These are phyloP conservation scores for Chalciporus piperatus DNA, from an alignment of 768 basidiomycete genomes.

Conservation along the genomic window DNA sequence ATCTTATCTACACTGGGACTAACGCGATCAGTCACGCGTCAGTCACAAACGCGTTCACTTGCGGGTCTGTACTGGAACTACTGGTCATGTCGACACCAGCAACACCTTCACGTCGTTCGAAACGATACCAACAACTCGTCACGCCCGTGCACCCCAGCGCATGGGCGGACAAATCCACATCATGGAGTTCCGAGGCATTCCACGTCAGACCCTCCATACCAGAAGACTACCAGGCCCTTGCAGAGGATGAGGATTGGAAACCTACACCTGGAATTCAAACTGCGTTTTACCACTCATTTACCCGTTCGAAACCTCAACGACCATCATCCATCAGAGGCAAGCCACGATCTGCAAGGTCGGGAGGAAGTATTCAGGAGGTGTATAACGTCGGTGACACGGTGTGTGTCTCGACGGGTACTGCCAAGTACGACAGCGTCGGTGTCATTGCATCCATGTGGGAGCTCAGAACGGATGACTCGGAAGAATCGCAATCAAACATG, in stretches of 20 bases:
- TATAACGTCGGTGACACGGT: conserved; percentile 69
- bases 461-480: conserved; percentile 26
- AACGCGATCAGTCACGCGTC: conserved; percentile 20
- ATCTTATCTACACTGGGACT: neutral
- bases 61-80: too few species aligned
- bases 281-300: conserved; percentile 30
- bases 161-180: conserved; percentile 25
- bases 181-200: conserved; percentile 28
- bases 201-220: conserved; percentile 18
- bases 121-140: conserved; percentile 35
- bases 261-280: conserved; percentile 19
- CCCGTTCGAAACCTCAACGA: conserved; percentile 13
- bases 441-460: conserved; percentile 75
- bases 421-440: conserved; percentile 56
- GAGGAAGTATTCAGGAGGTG: conserved; percentile 17
- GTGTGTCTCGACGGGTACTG: conserved; percentile 47
- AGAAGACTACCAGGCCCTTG: conserved; percentile 27
- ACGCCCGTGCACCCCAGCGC: conserved; percentile 24
- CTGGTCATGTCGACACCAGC: conserved; percentile 16
- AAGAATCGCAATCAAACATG: conserved; percentile 40
- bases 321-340: conserved; percentile 19
- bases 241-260: conserved; percentile 27
- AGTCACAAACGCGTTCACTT: conserved; percentile 1
- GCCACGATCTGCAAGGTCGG: conserved; percentile 6
- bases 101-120: conserved; percentile 37